Evolutionary conservation across 1,284 basidiomycete genomes (phyloP), one percentile per base, ranked within the genome.

Genomic region (Omphalotus olearius): DNA sequence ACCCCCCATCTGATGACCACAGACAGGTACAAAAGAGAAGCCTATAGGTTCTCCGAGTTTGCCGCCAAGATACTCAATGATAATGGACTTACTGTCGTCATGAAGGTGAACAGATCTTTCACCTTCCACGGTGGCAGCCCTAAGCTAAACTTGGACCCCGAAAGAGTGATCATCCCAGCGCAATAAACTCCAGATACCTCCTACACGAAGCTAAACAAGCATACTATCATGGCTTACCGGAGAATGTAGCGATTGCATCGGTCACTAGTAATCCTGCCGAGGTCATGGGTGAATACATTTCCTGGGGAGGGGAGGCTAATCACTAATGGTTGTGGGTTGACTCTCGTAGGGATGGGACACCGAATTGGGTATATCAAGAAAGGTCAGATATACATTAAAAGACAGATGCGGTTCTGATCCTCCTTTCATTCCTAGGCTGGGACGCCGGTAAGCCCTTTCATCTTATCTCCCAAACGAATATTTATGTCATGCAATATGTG

Each of bases 121-220:
- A 42, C 33, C 3, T 25, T 10, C 20, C 9, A 17, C n/a, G 18
- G 47, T 36, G 13, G 17, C 14, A 10, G 14, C 7, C 17, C 11
- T 9, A 18, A 13, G 37, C 25, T n/a, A 23, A 13, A 3, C 1
- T 18, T 7, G 9, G 9, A 13, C 9, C 30, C 13, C 9, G 28
- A 2, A 46, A 10, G 76, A 80, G 77, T 40, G 87, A 89, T 63
- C 86, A 88, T 58, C 78, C 83, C 0, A 23, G 20, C 7, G 84
- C 77, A 3, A 57, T 85, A n/a, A 76, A 84, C 54, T 82, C 82
- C 23, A 72, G 88, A 10, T 81, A 79, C 63, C 73, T 91, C 6
- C 60, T 88, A 16, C 82, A 79, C 60, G 86, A 91, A 63, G 88
- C 87, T 0, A 81, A 83, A 28, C 80, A 85, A 58, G 84, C 80